These are phyloP conservation scores for Xylariaceae sp. DNA, from an alignment of 2,329 filamentous ascomycete species.

Conservation along the genomic window DNA sequence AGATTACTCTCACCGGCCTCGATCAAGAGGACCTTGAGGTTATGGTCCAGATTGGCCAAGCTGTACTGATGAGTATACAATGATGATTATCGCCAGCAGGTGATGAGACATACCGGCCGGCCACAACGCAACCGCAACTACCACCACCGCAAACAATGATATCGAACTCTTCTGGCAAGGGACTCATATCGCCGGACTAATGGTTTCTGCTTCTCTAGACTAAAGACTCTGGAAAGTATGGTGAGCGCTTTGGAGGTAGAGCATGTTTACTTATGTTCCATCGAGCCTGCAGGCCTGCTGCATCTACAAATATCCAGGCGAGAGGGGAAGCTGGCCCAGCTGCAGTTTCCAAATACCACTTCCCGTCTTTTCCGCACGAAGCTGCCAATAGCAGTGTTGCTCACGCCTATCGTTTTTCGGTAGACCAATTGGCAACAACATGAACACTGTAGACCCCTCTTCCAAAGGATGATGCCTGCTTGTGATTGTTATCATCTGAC, in stretches of 20 bases:
- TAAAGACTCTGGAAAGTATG: constrained; percentile 19
- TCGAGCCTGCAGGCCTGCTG: constrained; percentile 4
- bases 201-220: constrained; percentile 10
- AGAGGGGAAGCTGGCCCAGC: constrained; percentile 19
- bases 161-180: constrained; percentile 71
- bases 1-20: constrained; percentile 44
- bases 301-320: constrained; percentile 21
- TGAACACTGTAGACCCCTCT: constrained; percentile 15
- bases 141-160: constrained; percentile 77
- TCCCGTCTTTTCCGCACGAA: constrained; percentile 8
- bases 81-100: not conserved
- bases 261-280: constrained; percentile 24
- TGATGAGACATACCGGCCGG: constrained; percentile 45
- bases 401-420: constrained; percentile 4
- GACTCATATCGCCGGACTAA: constrained; percentile 29
- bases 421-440: constrained; percentile 15
- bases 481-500: constrained; percentile 24
- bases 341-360: constrained; percentile 13
- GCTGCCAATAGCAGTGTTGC: constrained; percentile 19
- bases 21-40: constrained; percentile 55
- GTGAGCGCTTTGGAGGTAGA: constrained; percentile 8
- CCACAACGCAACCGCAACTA: constrained; percentile 59
- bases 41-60: constrained; percentile 72
- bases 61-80: constrained; percentile 42
- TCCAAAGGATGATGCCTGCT: constrained; percentile 19